Conservation (phyloP, 1,284 basidiomycete species). For the Ustilago trichophora region DNA sequence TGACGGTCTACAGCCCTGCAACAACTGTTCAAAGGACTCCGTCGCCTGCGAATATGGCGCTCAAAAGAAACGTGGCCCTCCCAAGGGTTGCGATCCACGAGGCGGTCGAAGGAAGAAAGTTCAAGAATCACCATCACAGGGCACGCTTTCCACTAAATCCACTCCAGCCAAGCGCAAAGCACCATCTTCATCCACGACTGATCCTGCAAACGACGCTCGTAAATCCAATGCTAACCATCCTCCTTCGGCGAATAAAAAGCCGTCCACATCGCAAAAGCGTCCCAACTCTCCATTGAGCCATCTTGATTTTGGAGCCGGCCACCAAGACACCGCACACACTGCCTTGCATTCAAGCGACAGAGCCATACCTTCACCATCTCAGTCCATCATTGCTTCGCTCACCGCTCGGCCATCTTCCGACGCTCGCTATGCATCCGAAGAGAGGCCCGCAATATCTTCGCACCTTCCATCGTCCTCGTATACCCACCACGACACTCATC, state of each 20-base stretch:
- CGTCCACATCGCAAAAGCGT: background rate
- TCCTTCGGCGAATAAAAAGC: too few relatives aligned
- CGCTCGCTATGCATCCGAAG: slow-evolving; percentile 4
- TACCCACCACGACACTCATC: slow-evolving; percentile 1
- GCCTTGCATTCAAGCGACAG: background rate
- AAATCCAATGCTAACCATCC: too few relatives aligned
- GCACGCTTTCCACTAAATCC: background rate
- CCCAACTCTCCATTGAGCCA: too few relatives aligned
- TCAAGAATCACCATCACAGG: background rate
- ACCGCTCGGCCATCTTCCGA: slow-evolving; percentile 7
- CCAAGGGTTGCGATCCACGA: slow-evolving; percentile 40
- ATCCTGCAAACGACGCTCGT: background rate
- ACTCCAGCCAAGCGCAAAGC: slow-evolving; percentile 1
- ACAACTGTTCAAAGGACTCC: slow-evolving; percentile 31
- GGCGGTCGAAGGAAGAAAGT: slow-evolving; percentile 44
- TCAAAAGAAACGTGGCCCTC: slow-evolving; percentile 47
- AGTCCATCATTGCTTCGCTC: slow-evolving; percentile 3
- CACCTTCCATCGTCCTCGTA: too few relatives aligned
- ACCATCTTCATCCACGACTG: background rate
- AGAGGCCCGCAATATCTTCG: background rate
- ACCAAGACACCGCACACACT: too few relatives aligned
- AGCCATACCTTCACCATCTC: slow-evolving; percentile 1
- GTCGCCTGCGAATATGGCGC: slow-evolving; percentile 32
- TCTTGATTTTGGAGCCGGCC: too few relatives aligned
- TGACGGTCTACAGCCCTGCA: slow-evolving; percentile 41